Base-by-base conservation (phyloP, 371 early-diverging fungal genomes). In the Zychaea mexicana region DNA sequence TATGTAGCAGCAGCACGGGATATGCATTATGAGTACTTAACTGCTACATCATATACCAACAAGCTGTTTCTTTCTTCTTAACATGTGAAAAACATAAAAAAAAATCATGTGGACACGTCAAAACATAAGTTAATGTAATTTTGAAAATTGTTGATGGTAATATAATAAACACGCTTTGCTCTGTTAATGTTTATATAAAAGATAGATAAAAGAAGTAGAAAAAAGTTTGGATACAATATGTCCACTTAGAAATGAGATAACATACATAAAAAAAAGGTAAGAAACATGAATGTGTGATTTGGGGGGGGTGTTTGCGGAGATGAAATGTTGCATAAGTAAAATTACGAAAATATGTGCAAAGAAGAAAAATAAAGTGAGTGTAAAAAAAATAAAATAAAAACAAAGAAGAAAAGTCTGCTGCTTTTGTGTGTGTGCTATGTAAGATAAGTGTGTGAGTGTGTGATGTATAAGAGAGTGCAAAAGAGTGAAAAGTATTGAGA, bases 401-500 rank as follows among this genome's bases (percentile, higher is more conserved):
- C 39, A 39, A 26, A 7, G 22, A 38, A 58, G 21, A 12, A 13
- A 57, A 57, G 5, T 9, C 15, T 36, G 57, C 59, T 58, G 59
- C 59, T 58, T 58, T 58, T 58, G 59, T 58, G 59, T 58, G 59
- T 58, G 59, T 26, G 32, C 10, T 24, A 17, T 57, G 39, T 57
- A 57, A 39, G 39, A 9, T 38, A n/a, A 22, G 38, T n/a, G 21
- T n/a, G 26, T 28, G 59, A 49, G 10, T 24, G 49, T 49, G 38
- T 36, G 38, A 49, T 17, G 7, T 21, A 58, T 32, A 33, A n/a
- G 24, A 28, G n/a, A n/a, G n/a, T n/a, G n/a, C n/a, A 52, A 19
- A 60, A 32, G 32, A 36, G 53, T 33, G 36, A 46, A 52, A 46
- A 42, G 47, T 42, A 60, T 45, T 60, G 60, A 60, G 60, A 60